Percentiles rank a stretch among this genome's conserved stretches.
phyloP scores from a whole-genome alignment of 768 basidiomycete genomes.

The Podaxis rugospora region DNA sequence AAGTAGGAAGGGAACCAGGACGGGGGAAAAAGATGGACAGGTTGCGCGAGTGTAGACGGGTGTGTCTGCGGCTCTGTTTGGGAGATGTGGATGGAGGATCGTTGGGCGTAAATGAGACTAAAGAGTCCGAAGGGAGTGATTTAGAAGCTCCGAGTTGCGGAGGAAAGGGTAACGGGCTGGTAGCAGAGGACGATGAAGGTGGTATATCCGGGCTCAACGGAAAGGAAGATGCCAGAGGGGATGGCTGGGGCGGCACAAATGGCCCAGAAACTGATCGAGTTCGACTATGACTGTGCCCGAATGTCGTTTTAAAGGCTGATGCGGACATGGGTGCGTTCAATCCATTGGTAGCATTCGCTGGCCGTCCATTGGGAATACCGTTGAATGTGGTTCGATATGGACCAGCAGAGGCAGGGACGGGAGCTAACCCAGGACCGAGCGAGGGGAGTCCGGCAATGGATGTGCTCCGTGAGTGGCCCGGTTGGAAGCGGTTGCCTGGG shows the following conservation, averaged over 20 bases:
- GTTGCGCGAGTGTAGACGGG: constrained; percentile 85
- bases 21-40: constrained; percentile 89
- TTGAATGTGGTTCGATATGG: constrained; percentile 27
- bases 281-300: constrained; percentile 34
- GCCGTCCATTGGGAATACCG: constrained; percentile 13
- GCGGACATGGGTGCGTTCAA: constrained; percentile 16
- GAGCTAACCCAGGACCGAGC: background rate
- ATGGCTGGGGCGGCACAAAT: constrained; percentile 44
- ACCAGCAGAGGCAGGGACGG: constrained; percentile 21
- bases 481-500: constrained; percentile 8
- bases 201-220: constrained; percentile 10
- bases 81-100: constrained; percentile 18
- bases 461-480: constrained; percentile 20
- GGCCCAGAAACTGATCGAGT: constrained; percentile 48
- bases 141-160: constrained; percentile 19
- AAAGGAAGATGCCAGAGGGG: constrained; percentile 41
- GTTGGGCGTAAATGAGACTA: constrained; percentile 10
- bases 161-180: constrained; percentile 13
- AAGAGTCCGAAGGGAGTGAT: constrained; percentile 15
- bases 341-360: constrained; percentile 15
- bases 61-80: constrained; percentile 42
- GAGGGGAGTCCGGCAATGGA: constrained; percentile 20
- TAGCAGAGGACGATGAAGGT: constrained; percentile 20
- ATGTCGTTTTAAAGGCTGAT: constrained; percentile 30
- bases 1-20: constrained; percentile 57